Evolutionary conservation across 2,329 filamentous ascomycete species (phyloP), one percentile per base, ranked within the genome.

Genomic region (Pestalotiopsis sp.): DNA sequence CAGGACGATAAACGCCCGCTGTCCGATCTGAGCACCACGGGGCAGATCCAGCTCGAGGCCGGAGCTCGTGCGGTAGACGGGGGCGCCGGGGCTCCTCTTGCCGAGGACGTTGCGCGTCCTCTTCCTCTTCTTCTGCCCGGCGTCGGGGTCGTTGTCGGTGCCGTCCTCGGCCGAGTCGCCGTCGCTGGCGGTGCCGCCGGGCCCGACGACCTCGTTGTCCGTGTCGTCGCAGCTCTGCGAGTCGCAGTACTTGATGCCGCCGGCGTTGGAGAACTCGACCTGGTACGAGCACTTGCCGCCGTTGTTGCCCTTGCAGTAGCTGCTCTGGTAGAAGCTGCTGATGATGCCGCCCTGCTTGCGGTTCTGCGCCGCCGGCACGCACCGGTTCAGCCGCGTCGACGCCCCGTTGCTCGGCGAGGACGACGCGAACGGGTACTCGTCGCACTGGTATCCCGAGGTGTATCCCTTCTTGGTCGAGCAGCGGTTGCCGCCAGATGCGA

Each of bases 1-100:
- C 64, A 66, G 58, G 12, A 66, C 64, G 36, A 66, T 49, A 39
- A 66, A 66, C 31, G 64, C 64, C 13, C 64, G 64, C 64, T 66
- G 64, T n/a, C 64, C 64, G n/a, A 66, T 66, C 52, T 41, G 64
- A 3, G 64, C 64, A 17, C 64, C 64, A 3, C 52, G 25, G 9
- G 49, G 64, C 25, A 66, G 45, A 23, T 66, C 64, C 25, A 66
- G 31, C 49, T 66, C 64, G 31, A 66, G 52, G 12, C 64, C 64
- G 4, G 64, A 66, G 64, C 64, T 66, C 4, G 64, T 66, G 38
- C 64, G 64, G 36, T 66, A 66, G 11, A 66, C 64, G 39, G 64
- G 49, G 2, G 64, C 64, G 31, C 49, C 55, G 38, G 49, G 23
- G 0, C 23, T 52, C 49, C 64, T 38, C 64, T 60, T 66, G 25